A percentile compares a stretch with the other conserved stretches of the same genome.
phyloP scores from a whole-genome alignment of 1,284 basidiomycete species.

The Puccinia hordei region DNA sequence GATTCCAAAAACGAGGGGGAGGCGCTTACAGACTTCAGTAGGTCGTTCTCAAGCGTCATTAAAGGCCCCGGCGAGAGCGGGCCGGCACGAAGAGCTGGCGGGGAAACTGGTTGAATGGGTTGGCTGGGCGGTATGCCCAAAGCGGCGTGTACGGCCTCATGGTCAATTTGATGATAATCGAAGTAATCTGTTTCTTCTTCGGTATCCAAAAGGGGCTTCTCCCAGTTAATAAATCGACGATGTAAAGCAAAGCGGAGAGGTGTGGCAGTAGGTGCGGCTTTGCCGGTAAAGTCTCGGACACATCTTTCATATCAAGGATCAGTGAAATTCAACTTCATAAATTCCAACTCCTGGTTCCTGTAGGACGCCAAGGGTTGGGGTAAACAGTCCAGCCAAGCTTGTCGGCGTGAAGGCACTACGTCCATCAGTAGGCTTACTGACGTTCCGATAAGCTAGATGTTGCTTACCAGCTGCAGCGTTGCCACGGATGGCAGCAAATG shows the following conservation, averaged over 20 bases:
- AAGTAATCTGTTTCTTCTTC: conserved; percentile 40
- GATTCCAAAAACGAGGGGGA: conserved; percentile 3
- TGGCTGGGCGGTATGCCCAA: conserved; percentile 10
- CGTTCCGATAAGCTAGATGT: not conserved
- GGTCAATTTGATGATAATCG: conserved; percentile 17
- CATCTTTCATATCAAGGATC: conserved; percentile 62
- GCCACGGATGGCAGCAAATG: conserved; percentile 61
- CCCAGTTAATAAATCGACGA: conserved; percentile 51
- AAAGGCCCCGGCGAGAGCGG: not conserved
- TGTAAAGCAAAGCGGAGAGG: conserved; percentile 60
- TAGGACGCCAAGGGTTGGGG: conserved; percentile 58
- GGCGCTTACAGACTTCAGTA: not conserved
- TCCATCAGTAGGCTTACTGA: conserved; percentile 1
- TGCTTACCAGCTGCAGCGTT: conserved; percentile 61
- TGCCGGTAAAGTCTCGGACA: conserved; percentile 62
- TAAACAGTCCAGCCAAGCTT: conserved; percentile 55
- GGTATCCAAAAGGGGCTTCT: conserved; percentile 3
- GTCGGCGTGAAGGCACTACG: conserved; percentile 57
- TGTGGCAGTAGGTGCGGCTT: conserved; percentile 60
- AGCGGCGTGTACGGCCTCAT: not conserved
- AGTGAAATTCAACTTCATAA: conserved; percentile 63
- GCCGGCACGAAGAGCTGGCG: not conserved
- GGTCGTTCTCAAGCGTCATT: not conserved
- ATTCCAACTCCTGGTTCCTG: conserved; percentile 61
- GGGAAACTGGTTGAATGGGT: not conserved